A percentile compares a stretch with the other conserved stretches of the same genome.
Conservation (phyloP, 257 asterid species). For the Solanum habrochaites region DNA sequence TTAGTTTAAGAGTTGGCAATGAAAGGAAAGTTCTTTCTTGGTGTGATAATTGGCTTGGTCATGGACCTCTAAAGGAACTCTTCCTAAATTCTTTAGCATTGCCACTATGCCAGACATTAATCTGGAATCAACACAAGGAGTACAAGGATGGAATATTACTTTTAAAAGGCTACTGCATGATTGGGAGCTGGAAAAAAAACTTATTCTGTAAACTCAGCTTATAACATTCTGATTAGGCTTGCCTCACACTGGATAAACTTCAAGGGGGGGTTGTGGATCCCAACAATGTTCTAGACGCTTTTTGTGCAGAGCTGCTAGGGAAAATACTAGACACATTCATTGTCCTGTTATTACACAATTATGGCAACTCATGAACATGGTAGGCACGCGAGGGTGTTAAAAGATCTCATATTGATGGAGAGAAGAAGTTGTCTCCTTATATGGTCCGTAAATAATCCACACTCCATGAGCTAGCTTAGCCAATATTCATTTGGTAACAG, state of each 20-base stretch:
- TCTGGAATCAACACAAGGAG: background rate
- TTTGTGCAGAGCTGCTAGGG: background rate
- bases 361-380: background rate
- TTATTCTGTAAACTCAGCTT: background rate
- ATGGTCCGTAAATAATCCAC: background rate
- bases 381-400: background rate
- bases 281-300: background rate
- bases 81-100: background rate
- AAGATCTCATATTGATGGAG: background rate
- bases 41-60: background rate
- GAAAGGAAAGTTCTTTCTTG: background rate
- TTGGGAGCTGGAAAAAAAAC: background rate
- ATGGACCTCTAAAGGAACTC: background rate
- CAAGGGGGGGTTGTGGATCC: background rate
- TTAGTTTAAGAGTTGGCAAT: background rate
- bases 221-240: background rate
- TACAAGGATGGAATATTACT: background rate
- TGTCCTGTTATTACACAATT: background rate
- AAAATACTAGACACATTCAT: background rate
- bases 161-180: background rate
- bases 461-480: background rate
- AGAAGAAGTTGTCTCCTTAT: background rate
- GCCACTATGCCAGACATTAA: background rate
- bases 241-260: background rate
- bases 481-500: background rate